Percentiles rank a stretch among this genome's conserved stretches.
Conservation (phyloP, 352 stramenopile species). For the Thraustotheca clavata region DNA sequence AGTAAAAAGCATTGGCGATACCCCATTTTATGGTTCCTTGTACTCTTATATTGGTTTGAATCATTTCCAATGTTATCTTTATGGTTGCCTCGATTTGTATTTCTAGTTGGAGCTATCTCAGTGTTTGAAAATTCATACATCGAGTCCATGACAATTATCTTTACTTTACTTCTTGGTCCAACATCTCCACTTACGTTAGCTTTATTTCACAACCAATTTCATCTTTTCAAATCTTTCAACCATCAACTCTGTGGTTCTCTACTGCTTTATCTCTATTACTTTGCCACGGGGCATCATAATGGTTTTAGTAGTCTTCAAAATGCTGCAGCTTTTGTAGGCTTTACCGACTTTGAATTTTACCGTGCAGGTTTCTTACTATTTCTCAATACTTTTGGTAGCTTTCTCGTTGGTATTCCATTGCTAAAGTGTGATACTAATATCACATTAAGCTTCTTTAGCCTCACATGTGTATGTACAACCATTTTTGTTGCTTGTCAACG, state of each 20-base stretch:
- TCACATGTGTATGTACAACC: constrained; percentile 63
- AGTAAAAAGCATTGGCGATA: neutral
- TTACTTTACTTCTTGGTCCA: constrained; percentile 55
- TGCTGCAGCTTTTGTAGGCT: constrained; percentile 79
- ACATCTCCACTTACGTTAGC: constrained; percentile 44
- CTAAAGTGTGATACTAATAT: neutral
- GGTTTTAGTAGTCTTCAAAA: constrained; percentile 89
- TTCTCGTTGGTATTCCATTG: constrained; percentile 22
- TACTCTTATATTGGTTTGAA: constrained; percentile 17
- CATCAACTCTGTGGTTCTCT: constrained; percentile 13
- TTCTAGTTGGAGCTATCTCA: neutral
- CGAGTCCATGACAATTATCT: constrained; percentile 28
- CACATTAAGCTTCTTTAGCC: constrained; percentile 39
- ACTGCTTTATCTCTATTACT: constrained; percentile 39
- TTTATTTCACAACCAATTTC: neutral
- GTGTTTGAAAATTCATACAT: neutral
- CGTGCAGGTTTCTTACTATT: constrained; percentile 60
- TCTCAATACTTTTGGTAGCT: constrained; percentile 84
- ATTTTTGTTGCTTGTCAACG: constrained; percentile 76
- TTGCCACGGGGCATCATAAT: constrained; percentile 78
- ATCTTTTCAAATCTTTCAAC: neutral
- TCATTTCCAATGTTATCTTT: neutral
- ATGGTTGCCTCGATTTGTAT: constrained; percentile 6
- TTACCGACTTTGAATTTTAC: constrained; percentile 81
- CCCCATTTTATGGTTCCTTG: neutral